These are phyloP conservation scores for Neonectria hederae DNA, from an alignment of 2,329 filamentous ascomycete species.

Conservation along the genomic window DNA sequence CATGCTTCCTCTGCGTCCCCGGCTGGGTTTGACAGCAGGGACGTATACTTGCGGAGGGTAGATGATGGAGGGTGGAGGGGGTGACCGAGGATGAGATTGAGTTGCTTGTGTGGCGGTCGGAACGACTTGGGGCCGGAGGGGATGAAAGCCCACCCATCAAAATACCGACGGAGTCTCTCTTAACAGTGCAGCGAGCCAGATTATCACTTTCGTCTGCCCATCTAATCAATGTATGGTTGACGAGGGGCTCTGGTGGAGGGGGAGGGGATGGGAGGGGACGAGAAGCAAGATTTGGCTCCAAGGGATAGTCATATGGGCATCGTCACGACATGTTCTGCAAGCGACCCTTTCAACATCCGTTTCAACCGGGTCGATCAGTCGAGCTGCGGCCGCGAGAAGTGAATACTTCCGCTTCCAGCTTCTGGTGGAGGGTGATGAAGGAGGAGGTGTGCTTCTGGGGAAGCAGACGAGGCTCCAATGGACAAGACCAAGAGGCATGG, in stretches of 20 bases:
- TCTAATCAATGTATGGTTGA: neutral
- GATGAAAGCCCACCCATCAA: neutral
- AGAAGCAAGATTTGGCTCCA: neutral
- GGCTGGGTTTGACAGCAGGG: constrained; percentile 24
- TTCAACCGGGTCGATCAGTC: constrained; percentile 6
- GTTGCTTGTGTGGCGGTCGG: constrained; percentile 25
- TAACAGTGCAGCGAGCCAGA: constrained; percentile 7
- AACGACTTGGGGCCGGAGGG: constrained; percentile 10
- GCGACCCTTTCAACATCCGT: neutral
- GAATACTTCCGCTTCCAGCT: constrained; percentile 20
- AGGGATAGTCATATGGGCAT: constrained; percentile 9
- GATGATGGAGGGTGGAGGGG: neutral
- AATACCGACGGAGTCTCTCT: neutral
- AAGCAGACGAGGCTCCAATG: constrained; percentile 18
- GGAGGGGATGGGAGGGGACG: neutral
- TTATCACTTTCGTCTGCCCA: neutral
- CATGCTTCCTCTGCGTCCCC: constrained; percentile 21
- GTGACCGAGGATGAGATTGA: constrained; percentile 3
- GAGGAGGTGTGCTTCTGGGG: constrained; percentile 20
- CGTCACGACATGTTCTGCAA: constrained; percentile 5
- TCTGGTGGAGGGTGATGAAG: constrained; percentile 22
- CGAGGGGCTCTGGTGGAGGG: neutral
- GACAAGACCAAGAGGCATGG: constrained; percentile 10
- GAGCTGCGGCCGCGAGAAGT: constrained; percentile 2
- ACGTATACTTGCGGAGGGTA: constrained; percentile 21